These are phyloP conservation scores for Leccinum fallax DNA, from an alignment of 1,284 basidiomycete genomes.

Conservation along the genomic window DNA sequence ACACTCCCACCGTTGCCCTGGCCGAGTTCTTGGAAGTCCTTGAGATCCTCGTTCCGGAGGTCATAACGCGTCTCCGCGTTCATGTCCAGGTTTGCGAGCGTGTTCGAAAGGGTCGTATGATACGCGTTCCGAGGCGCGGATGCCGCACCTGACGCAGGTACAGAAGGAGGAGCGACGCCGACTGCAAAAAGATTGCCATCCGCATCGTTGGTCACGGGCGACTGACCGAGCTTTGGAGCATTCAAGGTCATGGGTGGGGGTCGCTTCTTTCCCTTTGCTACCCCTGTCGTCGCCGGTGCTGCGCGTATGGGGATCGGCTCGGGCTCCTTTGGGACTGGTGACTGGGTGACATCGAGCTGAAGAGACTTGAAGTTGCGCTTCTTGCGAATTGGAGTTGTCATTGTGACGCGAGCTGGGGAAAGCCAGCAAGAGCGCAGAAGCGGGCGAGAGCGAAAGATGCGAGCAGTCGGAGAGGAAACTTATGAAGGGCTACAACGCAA, in stretches of 20 bases:
- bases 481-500: conserved; percentile 6
- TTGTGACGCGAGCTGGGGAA: conserved; percentile 16
- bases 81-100: conserved; percentile 73
- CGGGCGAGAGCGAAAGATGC: conserved; percentile 7
- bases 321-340: conserved; percentile 44
- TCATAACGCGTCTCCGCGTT: conserved; percentile 77
- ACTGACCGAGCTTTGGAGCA: conserved; percentile 48
- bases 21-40: conserved; percentile 86
- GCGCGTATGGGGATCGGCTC: conserved; percentile 40
- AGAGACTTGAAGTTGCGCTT: conserved; percentile 83
- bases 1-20: conserved; percentile 99
- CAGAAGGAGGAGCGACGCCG: conserved; percentile 41
- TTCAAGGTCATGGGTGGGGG: conserved; percentile 64
- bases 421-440: conserved; percentile 3
- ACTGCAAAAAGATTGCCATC: conserved; percentile 44
- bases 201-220: conserved; percentile 41
- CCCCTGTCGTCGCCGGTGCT: conserved; percentile 37
- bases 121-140: conserved; percentile 60
- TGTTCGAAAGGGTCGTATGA: conserved; percentile 72
- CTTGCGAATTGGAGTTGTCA: conserved; percentile 62
- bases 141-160: conserved; percentile 42
- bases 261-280: conserved; percentile 51
- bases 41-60: conserved; percentile 80
- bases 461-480: conserved; percentile 21
- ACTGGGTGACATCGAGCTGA: conserved; percentile 57